phyloP scores from a whole-genome alignment of 108 stramenopile genomes.

The Phaeodactylum tricornutum region DNA sequence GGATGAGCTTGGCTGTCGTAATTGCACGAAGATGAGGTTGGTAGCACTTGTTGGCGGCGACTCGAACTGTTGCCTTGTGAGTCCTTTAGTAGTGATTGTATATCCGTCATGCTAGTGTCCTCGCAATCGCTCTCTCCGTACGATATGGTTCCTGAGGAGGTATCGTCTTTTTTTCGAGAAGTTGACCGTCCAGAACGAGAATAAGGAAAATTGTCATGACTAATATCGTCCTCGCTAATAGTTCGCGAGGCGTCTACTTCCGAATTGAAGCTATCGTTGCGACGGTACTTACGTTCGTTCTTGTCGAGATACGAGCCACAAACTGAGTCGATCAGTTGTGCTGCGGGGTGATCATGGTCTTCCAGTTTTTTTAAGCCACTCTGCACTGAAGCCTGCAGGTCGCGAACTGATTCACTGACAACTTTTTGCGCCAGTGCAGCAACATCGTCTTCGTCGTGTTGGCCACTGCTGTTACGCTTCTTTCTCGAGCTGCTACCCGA shows the following conservation, averaged over 20 bases:
- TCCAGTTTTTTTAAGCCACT: conserved; percentile 27
- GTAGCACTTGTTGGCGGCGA: not conserved
- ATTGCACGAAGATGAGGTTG: not conserved
- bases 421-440: conserved; percentile 23
- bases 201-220: not conserved
- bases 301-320: conserved; percentile 27
- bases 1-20: conserved; percentile 21
- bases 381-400: conserved; percentile 27
- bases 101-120: not conserved
- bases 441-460: not conserved
- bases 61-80: not conserved
- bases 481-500: not conserved
- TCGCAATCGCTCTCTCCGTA: conserved; percentile 22
- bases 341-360: conserved; percentile 30
- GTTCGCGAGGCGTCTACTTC: conserved; percentile 24
- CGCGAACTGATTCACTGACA: conserved; percentile 5
- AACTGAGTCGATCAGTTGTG: conserved; percentile 28
- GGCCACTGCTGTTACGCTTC: not conserved
- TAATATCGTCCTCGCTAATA: conserved; percentile 20
- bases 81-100: not conserved
- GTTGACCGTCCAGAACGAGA: not conserved
- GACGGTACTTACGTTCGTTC: conserved; percentile 2
- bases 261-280: conserved; percentile 11
- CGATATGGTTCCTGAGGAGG: not conserved
- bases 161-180: not conserved